These are phyloP conservation scores for Eimeria maxima DNA, from an alignment of 169 alveolate genomes.

Conservation along the genomic window DNA sequence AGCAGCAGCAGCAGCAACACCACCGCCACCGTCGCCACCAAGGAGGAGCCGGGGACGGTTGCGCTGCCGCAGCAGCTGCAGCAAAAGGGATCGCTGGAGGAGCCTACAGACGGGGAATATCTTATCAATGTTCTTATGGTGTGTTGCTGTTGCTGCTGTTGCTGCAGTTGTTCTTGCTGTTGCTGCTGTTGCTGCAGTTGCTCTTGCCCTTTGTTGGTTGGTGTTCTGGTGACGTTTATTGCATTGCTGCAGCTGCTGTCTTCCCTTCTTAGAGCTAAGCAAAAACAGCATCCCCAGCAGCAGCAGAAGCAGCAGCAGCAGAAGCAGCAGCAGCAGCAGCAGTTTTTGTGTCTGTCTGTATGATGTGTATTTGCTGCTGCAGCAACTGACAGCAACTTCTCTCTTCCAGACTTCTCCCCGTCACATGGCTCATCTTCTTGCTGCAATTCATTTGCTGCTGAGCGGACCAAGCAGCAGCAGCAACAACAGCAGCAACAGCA, in stretches of 20 bases:
- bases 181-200: conserved; percentile 7
- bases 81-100: neutral
- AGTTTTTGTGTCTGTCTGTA: no score
- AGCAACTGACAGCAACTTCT: no score
- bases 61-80: neutral
- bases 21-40: conserved; percentile 21
- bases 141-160: neutral
- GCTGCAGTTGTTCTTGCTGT: neutral
- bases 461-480: no score
- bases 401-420: no score
- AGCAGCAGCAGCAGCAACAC: conserved; percentile 50
- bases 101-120: conserved; percentile 47
- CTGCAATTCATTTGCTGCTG: no score
- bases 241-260: conserved; percentile 1
- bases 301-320: no score
- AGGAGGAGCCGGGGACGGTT: neutral
- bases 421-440: no score
- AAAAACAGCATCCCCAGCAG: no score
- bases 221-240: neutral
- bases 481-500: no score
- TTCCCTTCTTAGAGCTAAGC: no score
- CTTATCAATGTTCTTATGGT: conserved; percentile 80
- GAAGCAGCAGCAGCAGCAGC: no score
- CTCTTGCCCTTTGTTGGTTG: neutral
- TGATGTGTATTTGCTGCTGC: no score